Percentiles rank a stretch among this genome's conserved stretches.
Evolutionary conservation across 805 yeast genomes (phyloP).

Genomic region (Alloascoidea africana): DNA sequence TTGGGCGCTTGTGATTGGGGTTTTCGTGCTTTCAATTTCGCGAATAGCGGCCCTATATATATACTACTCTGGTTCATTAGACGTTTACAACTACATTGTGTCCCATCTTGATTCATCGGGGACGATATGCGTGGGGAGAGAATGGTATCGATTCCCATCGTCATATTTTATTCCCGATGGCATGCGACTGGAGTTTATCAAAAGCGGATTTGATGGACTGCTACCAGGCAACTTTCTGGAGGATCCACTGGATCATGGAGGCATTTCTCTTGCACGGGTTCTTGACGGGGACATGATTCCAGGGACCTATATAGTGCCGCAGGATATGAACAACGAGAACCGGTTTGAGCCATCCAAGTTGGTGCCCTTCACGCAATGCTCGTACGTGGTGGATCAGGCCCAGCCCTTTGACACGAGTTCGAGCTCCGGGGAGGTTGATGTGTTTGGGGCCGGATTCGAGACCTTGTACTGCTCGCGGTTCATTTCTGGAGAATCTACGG

Average conservation of each 20-base stretch:
- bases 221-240: slow-evolving; percentile 79
- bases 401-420: slow-evolving; percentile 26
- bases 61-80: slow-evolving; percentile 64
- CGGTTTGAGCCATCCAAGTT: slow-evolving; percentile 46
- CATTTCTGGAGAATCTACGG: slow-evolving; percentile 10
- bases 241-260: no score
- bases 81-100: slow-evolving; percentile 33
- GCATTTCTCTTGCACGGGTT: slow-evolving; percentile 13
- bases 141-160: slow-evolving; percentile 88
- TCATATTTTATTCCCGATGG: slow-evolving; percentile 65
- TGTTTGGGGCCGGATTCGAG: slow-evolving; percentile 9
- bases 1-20: slow-evolving; percentile 6
- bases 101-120: slow-evolving; percentile 12
- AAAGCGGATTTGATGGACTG: slow-evolving; percentile 72
- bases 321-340: slow-evolving; percentile 65
- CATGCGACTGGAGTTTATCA: slow-evolving; percentile 49
- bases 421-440: slow-evolving; percentile 25
- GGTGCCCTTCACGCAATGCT: slow-evolving; percentile 34
- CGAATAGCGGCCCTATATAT: slow-evolving; percentile 44
- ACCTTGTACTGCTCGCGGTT: slow-evolving; percentile 12
- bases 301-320: slow-evolving; percentile 30
- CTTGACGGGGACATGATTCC: slow-evolving; percentile 13
- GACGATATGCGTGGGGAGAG: slow-evolving; percentile 82
- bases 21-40: slow-evolving; percentile 22
- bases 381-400: slow-evolving; percentile 53